A percentile compares a stretch with the other conserved stretches of the same genome.
Evolutionary conservation across 768 basidiomycete species (phyloP).

Genomic region (Pulveroboletus sp.): DNA sequence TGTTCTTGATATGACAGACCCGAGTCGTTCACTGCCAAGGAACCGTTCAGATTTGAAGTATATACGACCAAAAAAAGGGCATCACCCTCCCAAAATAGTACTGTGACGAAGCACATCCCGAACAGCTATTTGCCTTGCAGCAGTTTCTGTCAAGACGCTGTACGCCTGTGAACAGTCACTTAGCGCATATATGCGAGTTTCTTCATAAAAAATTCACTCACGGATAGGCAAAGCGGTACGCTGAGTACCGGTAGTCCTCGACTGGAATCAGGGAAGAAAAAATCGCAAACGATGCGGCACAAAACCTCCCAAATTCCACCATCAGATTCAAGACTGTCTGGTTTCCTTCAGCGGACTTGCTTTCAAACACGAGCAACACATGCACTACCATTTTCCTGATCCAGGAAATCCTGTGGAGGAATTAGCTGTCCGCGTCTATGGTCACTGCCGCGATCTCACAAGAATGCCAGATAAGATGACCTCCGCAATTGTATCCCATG

Average conservation of each 20-base stretch:
- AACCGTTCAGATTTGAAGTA: not conserved
- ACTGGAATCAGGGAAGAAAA: constrained; percentile 31
- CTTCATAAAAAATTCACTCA: constrained; percentile 10
- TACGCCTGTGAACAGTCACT: constrained; percentile 41
- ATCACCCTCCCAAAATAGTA: constrained; percentile 47
- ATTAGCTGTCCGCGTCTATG: constrained; percentile 12
- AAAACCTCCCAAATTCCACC: constrained; percentile 24
- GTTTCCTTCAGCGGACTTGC: not conserved
- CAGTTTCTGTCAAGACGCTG: constrained; percentile 47
- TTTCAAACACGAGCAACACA: not conserved
- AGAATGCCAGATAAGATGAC: constrained; percentile 51
- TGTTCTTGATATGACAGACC: constrained; percentile 42
- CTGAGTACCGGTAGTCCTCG: constrained; percentile 18
- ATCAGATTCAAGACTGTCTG: constrained; percentile 20
- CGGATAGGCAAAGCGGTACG: constrained; percentile 22
- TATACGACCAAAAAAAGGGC: not conserved
- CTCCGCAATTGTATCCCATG: constrained; percentile 45
- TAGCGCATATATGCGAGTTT: constrained; percentile 29
- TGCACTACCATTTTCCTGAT: constrained; percentile 20
- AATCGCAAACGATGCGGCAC: constrained; percentile 33
- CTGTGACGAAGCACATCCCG: constrained; percentile 42
- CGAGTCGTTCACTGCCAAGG: constrained; percentile 40
- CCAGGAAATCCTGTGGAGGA: constrained; percentile 19
- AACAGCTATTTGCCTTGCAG: constrained; percentile 38
- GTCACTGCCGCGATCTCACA: constrained; percentile 26